Evolutionary conservation across 176 grass and related monocot genomes (phyloP), one percentile per base, ranked within the genome.

Genomic region (Zoysia japonica): DNA sequence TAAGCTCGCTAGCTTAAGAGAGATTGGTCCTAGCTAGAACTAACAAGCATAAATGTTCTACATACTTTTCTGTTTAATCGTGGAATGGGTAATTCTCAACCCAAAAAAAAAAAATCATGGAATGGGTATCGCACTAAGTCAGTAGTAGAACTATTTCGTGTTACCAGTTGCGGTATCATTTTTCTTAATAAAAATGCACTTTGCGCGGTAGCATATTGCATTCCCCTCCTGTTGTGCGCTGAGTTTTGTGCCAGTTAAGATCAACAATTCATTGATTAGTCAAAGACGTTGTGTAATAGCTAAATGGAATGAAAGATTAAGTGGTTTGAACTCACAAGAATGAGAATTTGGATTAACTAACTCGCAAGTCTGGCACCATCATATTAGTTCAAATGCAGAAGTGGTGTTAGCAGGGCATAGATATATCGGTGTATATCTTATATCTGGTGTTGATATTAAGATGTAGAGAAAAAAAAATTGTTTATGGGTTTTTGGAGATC

Each of bases 401-500:
- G 2, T 36, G 9, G 1, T 76, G 28, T 46, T 85, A 28, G 42
- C n/a, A 28, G 35, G 76, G 20, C 14, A 71, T 41, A n/a, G 3
- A 69, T 11, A 14, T 43, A 77, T 69, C 3, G 6, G 37, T 45
- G 38, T 15, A 55, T 63, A 70, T 70, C 65, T 41, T 3, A 62
- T 81, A 53, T 76, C 6, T 76, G 76, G 4, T 6, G 5, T 65
- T 73, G 67, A 50, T 79, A 12, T 67, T 49, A 47, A 41, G 6
- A 47, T 48, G 3, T 38, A 12, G 14, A 38, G 62, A 54, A 61
- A 15, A 28, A 7, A 1, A 49, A 6, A 4, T 77, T 13, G 8
- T 44, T 80, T 68, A 14, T 2, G n/a, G 10, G 12, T 14, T 61
- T 49, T 61, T 5, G 14, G 2, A 3, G 2, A 11, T 11, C 47